Evolutionary conservation across 1,284 basidiomycete species (phyloP), one percentile per base, ranked within the genome.

Genomic region (Agaricales sp.): DNA sequence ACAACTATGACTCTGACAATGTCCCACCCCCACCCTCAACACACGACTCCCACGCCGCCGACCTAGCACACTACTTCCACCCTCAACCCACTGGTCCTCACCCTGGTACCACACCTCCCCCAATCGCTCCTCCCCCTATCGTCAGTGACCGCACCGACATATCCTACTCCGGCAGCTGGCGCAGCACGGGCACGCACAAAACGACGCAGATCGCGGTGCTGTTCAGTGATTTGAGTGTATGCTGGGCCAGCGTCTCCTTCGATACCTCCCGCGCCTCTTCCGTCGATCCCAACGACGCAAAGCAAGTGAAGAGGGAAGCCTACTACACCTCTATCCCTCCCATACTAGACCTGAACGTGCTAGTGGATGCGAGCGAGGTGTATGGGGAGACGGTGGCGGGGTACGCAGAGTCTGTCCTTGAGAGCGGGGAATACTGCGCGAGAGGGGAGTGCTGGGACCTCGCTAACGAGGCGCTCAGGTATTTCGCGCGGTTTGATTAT

Each of bases 371-470:
- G 2, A 63, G 68, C 55, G 67, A 72, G 59, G 67, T 62, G 38
- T 78, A 79, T 55, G 75, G 75, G 26, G 70, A 73, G 51, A 67
- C 66, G 0, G 62, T 78, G 43, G 74, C 72, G 0, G 59, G 57
- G 13, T 79, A 70, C 55, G 75, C 74, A 20, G 69, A 74, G 58
- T 59, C 64, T 41, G 77, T 69, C 55, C 65, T 67, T 43, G 69
- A 62, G 1, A 61, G 67, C 0, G 70, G 72, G 2, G 54, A 63
- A 51, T 71, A 67, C 48, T 74, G 77, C 51, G 75, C 63, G 13
- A 64, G 72, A 6, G 78, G 78, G 20, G 75, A 78, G 55, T 80
- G 77, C 58, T 80, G 78, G 78, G 75, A 78, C 61, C 59, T 80
- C 26, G 77, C 77, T 13, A 61, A 65, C 52, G 71, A 78, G 58